phyloP scores from a whole-genome alignment of 345 rosid genomes.

The Gossypium longicalyx region DNA sequence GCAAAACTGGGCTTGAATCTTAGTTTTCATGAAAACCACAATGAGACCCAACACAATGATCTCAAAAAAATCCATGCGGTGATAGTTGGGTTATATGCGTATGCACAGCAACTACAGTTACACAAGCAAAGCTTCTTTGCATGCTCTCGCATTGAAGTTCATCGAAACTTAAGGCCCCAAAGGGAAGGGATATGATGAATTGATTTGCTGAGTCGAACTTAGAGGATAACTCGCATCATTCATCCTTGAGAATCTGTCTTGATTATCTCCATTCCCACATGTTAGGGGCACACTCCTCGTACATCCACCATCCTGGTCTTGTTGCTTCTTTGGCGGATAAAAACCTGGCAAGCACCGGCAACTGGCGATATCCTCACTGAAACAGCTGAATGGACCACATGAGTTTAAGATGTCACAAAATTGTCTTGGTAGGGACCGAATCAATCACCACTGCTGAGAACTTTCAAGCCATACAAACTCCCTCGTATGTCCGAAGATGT shows the following conservation, averaged over 20 bases:
- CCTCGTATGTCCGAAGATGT: background rate
- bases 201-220: background rate
- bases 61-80: no score
- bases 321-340: conserved; percentile 15
- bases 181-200: background rate
- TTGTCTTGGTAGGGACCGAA: conserved; percentile 14
- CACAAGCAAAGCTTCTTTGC: conserved; percentile 15
- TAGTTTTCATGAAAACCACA: no score
- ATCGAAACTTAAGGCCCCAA: background rate
- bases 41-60: no score
- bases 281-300: conserved; percentile 19
- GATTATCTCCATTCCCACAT: conserved; percentile 22
- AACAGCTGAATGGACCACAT: conserved; percentile 20
- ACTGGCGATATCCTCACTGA: conserved; percentile 20
- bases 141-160: background rate
- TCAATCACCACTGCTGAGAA: background rate
- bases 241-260: conserved; percentile 15
- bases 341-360: conserved; percentile 43
- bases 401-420: background rate
- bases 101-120: conserved; percentile 15
- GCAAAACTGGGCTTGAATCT: no score
- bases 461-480: background rate
- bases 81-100: conserved; percentile 13
- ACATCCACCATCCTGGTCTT: conserved; percentile 38
- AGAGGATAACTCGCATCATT: background rate